Evolutionary conservation across 2,329 filamentous ascomycete genomes (phyloP), one percentile per base, ranked within the genome.

Genomic region (Hypoxylon sp.): DNA sequence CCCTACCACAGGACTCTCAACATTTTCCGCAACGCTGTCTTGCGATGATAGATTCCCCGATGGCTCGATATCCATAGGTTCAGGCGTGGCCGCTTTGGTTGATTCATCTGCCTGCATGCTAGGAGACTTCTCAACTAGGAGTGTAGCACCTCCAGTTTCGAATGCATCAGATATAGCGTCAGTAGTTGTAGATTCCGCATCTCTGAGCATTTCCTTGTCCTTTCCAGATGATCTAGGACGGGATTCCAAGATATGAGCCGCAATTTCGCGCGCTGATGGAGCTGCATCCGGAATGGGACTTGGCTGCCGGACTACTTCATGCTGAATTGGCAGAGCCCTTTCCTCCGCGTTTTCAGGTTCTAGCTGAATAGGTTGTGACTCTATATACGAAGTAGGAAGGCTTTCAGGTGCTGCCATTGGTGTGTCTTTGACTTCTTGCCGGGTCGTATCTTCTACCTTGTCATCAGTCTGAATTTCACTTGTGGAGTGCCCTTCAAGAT

Each of bases 1-100:
- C 25, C 80, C 81, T 20, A 81, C 74, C 20, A 83, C 63, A 7
- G 82, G 82, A 65, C 81, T 84, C 70, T 85, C 82, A 13, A 75
- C 73, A 20, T 76, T 73, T 10, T 79, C 74, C 54, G 76, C 48
- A 44, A 31, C 60, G 27, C 42, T 61, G 10, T 55, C 40, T 22
- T 59, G 50, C 48, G 49, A n/a, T 20, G 54, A 37, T 20, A 44
- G 51, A 30, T 27, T 50, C 27, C 8, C 13, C 33, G 56, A 17
- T 42, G 49, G 11, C 20, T 44, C 48, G 46, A 42, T 61, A 25
- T 68, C 60, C 33, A 62, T 51, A 13, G 61, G 40, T 8, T 66
- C 37, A 17, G 61, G 61, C 5, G 61, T 20, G n/a, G 59, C 48
- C n/a, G 49, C 40, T 62, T 42, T 54, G 30, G 49, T 40, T 66